Conservation (phyloP, 768 basidiomycete species). For the Russula vinacea region DNA sequence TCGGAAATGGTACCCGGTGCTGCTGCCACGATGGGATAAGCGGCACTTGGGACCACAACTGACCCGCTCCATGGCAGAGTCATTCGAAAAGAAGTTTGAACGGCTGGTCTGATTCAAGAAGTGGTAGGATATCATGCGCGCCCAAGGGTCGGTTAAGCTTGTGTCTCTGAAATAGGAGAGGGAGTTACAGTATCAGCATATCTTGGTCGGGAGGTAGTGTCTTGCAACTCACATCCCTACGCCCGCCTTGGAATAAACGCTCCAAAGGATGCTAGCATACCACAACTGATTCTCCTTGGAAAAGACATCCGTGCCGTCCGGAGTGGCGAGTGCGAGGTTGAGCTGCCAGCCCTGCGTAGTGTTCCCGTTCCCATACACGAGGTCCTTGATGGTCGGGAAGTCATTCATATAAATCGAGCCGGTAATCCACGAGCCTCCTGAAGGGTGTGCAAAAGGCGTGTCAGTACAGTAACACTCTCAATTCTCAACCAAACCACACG, state of each 20-base stretch:
- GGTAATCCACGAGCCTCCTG: constrained; percentile 67
- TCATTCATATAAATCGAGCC: constrained; percentile 63
- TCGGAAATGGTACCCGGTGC: constrained; percentile 59
- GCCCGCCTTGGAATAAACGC: constrained; percentile 54
- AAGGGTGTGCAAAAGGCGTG: not conserved
- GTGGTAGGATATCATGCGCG: constrained; percentile 66
- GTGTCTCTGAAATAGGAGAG: constrained; percentile 46
- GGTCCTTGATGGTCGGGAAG: constrained; percentile 53
- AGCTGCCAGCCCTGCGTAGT: constrained; percentile 55
- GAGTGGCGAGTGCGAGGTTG: constrained; percentile 53
- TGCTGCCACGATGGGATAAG: constrained; percentile 50
- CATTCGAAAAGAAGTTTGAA: constrained; percentile 57
- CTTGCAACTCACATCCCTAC: constrained; percentile 48
- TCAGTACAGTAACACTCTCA: not conserved
- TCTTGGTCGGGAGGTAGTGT: not conserved
- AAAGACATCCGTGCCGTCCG: constrained; percentile 47
- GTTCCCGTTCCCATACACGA: constrained; percentile 56
- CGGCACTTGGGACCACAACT: constrained; percentile 61
- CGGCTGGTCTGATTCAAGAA: constrained; percentile 65
- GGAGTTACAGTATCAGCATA: not conserved
- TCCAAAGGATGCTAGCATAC: constrained; percentile 53
- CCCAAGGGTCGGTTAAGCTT: constrained; percentile 64
- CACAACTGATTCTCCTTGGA: constrained; percentile 49
- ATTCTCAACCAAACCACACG: not conserved
- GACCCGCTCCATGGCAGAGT: constrained; percentile 68